Base-by-base conservation (phyloP, 192 early-diverging fungal genomes). In the Umbelopsis isabellina region DNA sequence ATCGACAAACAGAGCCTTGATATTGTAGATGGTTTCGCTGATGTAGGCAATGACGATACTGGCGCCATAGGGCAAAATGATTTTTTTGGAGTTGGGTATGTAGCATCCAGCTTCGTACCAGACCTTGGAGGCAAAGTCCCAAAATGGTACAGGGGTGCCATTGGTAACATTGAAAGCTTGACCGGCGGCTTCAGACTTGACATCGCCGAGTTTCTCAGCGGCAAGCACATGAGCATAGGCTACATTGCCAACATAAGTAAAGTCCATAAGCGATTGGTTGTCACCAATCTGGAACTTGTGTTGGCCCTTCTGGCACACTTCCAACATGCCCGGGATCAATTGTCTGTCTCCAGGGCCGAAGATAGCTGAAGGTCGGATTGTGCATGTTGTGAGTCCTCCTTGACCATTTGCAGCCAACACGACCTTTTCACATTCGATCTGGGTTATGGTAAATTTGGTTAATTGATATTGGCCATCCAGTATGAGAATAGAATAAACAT, bases 161-260 rank as follows among this genome's bases (percentile, higher is more conserved):
- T 97, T 96, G 65, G 95, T 98, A 67, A 98, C 89, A 75, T 92
- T 90, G 80, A 94, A 98, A 21, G 88, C 92, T 83, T 96, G 79
- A 3, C 82, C 78, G 10, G 67, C 78, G 10, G 66, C 78, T 41
- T 70, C 69, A 3, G 73, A 75, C 1, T 72, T 51, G 1, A 71
- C 5, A 22, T 52, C 51, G 11, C 76, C 68, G 35, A 97, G 75
- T 65, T 87, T 90, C 47, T 96, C 88, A 3, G 89, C 92, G 9
- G 95, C 95, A 61, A 96, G 81, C 12, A 97, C 74, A 76, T 98
- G 97, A 13, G 94, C 89, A 66, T 96, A 93, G 8, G 94, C 94
- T n/a, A 92, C 89, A 69, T 98, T 98, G 73, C 88, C 93, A 7
- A 98, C 97, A 72, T 96, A 95, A 11, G 97, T 97, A 75, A 88